Base-by-base conservation (phyloP, 805 yeast genomes). In the Myxozyma nipponensis region DNA sequence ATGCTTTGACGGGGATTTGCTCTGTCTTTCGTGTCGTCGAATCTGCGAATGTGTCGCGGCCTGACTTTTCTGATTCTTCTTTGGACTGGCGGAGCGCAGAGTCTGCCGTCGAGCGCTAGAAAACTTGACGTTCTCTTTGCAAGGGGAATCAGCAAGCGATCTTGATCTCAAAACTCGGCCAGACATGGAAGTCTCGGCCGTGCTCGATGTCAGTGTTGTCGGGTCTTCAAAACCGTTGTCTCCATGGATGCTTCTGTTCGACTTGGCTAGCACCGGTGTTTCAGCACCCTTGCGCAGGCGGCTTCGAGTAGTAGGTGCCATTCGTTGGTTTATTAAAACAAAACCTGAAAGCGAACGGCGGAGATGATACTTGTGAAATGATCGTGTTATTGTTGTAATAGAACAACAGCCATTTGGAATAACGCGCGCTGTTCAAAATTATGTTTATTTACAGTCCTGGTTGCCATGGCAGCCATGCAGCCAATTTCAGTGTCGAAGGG, bases 221-320 rank as follows among this genome's bases (percentile, higher is more conserved):
- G 15, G 15, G 13, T 38, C 19, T 18, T 6, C 9, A 21, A 17
- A 3, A 1, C 30, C 39, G 19, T 22, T 42, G 30, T n/a, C n/a
- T n/a, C n/a, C n/a, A n/a, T n/a, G n/a, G n/a, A n/a, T n/a, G n/a
- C n/a, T n/a, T n/a, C 22, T 17, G 10, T 9, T 10, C 17, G n/a
- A 18, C 10, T 41, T n/a, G 13, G 44, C 13, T 25, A 26, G 23
- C 17, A 41, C 19, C 36, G 15, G 15, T 22, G 46, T 17, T 18
- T 6, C 9, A 21, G 17, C 7, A 1, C 30, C 39, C 26, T 22
- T 42, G 30, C 46, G 46, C 37, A 18, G 19, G 3, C 46, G 23
- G 21, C 46, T 42, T 24, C 46, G 28, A 4, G 46, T 42, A 18
- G 46, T 15, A 17, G 46, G 46, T 17, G 46, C 46, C 46, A 42